Evolutionary conservation across 139 green algal genomes (phyloP).

Genomic region (Coccomyxa sp.): DNA sequence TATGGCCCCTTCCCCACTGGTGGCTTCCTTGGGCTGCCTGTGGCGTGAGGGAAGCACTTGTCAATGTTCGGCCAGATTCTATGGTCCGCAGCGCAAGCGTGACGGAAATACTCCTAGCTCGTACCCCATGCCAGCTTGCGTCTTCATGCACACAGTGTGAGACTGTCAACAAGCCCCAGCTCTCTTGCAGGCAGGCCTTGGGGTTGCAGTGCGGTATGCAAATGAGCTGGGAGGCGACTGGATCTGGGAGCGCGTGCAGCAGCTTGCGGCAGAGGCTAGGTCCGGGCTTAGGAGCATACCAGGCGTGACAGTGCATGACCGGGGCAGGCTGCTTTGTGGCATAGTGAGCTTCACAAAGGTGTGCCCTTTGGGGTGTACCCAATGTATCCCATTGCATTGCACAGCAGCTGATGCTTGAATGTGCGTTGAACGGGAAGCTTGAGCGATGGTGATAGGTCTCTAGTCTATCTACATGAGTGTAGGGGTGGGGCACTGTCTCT

Average conservation of each 20-base stretch:
- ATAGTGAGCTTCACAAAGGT: constrained; percentile 64
- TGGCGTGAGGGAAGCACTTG: neutral
- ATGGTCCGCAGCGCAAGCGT: neutral
- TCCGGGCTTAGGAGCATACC: constrained; percentile 19
- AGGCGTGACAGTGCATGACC: constrained; percentile 41
- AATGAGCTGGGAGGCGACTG: constrained; percentile 36
- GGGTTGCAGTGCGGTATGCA: constrained; percentile 48
- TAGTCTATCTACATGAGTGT: neutral
- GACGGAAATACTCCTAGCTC: neutral
- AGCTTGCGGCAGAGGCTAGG: constrained; percentile 36
- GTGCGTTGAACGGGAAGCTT: neutral
- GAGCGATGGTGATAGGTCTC: neutral
- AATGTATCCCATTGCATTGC: neutral
- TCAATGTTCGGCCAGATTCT: neutral
- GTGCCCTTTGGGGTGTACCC: neutral
- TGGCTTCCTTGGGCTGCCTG: neutral
- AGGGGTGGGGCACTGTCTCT: neutral
- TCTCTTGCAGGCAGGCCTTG: constrained; percentile 40
- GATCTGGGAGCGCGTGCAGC: constrained; percentile 42
- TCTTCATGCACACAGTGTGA: neutral
- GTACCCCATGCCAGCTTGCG: neutral
- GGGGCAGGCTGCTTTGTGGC: constrained; percentile 47
- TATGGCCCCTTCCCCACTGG: no score
- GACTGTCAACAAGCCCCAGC: neutral
- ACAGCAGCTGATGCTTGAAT: neutral